Base-by-base conservation (phyloP, 495 filamentous ascomycete genomes). In the Niebla homalea region DNA sequence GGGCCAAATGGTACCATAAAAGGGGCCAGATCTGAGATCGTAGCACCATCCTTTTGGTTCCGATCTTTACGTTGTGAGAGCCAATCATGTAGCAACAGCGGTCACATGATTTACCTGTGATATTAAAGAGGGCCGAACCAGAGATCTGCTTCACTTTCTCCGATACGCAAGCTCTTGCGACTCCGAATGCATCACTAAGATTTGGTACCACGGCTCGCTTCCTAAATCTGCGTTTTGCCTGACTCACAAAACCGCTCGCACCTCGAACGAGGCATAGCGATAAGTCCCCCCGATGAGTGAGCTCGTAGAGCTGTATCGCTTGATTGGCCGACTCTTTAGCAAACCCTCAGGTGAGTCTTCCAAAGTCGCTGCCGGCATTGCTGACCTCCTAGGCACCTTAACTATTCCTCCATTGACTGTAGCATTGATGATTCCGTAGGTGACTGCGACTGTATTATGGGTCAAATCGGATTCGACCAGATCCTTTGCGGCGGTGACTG, bases 271-370 rank as follows among this genome's bases (percentile, higher is more conserved):
- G 15, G n/a, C 46, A 48, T 14, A 36, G 15, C 23, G 46, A 36
- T 3, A 48, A 4, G 36, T 48, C 46, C 15, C 5, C 18, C 46
- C 46, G 36, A 20, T 36, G 8, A 3, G 20, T 19, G 3, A 45
- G 29, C 15, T 48, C 19, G 4, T 29, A 38, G 26, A 38, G 14
- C 2, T 36, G 16, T 19, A n/a, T n/a, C 3, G 19, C 43, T 15
- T 45, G 43, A 45, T 48, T 48, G 46, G 36, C 29, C 11, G 46
- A 38, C 46, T 48, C 46, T n/a, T 37, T 20, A 4, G 29, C 32
- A 48, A 48, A 36, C 6, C 46, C 46, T 18, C 37, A 36, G 26
- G 46, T 3, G 15, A 48, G 7, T 6, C 36, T n/a, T 36, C 18
- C 5, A 21, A 2, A 48, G 18, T 48, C 46, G 6, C 21, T n/a